Evolutionary conservation across 257 asterid species (phyloP).

Genomic region (Solanum dulcamara): DNA sequence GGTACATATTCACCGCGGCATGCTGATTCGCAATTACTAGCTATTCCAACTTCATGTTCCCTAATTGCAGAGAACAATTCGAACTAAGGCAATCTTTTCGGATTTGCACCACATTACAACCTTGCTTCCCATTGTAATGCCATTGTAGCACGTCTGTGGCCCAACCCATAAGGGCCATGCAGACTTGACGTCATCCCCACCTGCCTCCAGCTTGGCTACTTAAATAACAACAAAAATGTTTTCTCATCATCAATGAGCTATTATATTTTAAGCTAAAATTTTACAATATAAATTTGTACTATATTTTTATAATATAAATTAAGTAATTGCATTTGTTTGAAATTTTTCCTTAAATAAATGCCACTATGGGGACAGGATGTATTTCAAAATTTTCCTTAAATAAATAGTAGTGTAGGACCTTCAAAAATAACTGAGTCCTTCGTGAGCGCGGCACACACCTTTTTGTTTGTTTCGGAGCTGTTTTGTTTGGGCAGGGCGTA

Average conservation of each 20-base stretch:
- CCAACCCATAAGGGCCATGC: background rate
- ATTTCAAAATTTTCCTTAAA: no score
- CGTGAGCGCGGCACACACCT: background rate
- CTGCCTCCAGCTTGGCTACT: background rate
- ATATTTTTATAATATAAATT: no score
- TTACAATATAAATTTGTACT: no score
- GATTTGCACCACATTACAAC: background rate
- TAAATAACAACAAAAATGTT: no score
- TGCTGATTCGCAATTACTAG: background rate
- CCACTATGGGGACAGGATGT: no score
- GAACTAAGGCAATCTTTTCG: background rate
- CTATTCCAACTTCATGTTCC: background rate
- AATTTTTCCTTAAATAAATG: no score
- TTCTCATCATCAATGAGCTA: no score
- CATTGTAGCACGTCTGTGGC: background rate
- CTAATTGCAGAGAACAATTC: background rate
- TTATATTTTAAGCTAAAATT: no score
- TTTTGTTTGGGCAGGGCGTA: background rate
- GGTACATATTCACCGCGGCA: background rate
- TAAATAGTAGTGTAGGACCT: no score
- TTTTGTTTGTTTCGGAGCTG: background rate
- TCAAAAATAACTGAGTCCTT: background rate
- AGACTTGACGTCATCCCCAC: background rate
- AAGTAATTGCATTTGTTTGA: no score
- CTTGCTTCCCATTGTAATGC: background rate